These are phyloP conservation scores for Aspergillus olivimuriae DNA, from an alignment of 495 filamentous ascomycete genomes.

Conservation along the genomic window DNA sequence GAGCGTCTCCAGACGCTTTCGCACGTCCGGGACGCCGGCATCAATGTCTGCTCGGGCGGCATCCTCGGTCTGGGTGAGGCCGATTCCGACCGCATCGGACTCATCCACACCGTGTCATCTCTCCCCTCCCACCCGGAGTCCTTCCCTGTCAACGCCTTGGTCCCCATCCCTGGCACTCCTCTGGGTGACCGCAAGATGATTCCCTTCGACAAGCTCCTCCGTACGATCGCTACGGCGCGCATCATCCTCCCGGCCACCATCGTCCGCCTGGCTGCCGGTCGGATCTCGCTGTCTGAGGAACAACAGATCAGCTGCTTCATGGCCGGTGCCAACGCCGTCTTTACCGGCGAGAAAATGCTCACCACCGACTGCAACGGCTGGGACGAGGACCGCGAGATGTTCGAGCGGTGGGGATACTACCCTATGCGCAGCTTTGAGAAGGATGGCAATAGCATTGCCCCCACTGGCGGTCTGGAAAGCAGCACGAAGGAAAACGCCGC, in stretches of 20 bases:
- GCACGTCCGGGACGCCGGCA: conserved; percentile 72
- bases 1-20: conserved; percentile 69
- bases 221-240: conserved; percentile 73
- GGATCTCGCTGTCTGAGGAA: conserved; percentile 71
- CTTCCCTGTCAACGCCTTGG: conserved; percentile 79
- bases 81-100: conserved; percentile 65
- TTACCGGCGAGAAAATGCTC: conserved; percentile 89
- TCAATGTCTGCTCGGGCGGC: conserved; percentile 80
- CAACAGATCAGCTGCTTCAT: conserved; percentile 79
- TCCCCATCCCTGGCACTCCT: conserved; percentile 80
- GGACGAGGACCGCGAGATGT: conserved; percentile 77
- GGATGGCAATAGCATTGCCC: conserved; percentile 6
- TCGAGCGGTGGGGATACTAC: conserved; percentile 67
- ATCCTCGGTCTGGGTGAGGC: conserved; percentile 77
- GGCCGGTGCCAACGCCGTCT: conserved; percentile 82
- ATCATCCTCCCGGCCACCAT: conserved; percentile 75
- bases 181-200: conserved; percentile 64
- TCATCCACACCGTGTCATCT: conserved; percentile 70
- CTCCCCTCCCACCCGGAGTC: conserved; percentile 74
- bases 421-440: conserved; percentile 58
- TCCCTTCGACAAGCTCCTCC: conserved; percentile 62
- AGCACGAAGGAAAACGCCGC: conserved; percentile 1
- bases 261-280: conserved; percentile 72
- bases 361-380: conserved; percentile 83
- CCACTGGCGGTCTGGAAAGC: not conserved